phyloP scores from a whole-genome alignment of 2,329 filamentous ascomycete species.

The Juglanconis sp. region DNA sequence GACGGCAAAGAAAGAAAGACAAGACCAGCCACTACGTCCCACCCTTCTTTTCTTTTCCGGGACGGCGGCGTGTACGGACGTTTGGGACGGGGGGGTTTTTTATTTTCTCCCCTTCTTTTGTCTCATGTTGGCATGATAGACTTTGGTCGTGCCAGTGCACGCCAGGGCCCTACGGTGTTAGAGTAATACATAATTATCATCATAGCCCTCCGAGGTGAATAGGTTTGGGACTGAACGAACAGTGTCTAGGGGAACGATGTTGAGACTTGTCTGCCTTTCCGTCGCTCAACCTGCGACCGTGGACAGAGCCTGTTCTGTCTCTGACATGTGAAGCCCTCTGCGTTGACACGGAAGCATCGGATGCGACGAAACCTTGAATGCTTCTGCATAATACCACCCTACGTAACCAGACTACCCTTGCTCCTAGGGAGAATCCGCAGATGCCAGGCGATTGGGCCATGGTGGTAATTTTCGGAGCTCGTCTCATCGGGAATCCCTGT shows the following conservation, averaged over 20 bases:
- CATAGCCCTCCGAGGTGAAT: background rate
- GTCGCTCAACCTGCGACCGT: too few relatives aligned
- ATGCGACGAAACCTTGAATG: background rate
- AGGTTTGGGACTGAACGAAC: background rate
- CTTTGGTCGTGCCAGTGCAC: constrained; percentile 2
- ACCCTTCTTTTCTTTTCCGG: background rate
- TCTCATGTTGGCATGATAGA: constrained; percentile 16
- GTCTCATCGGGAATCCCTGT: too few relatives aligned
- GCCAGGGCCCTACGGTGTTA: constrained; percentile 4
- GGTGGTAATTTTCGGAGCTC: too few relatives aligned
- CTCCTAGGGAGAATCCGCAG: background rate
- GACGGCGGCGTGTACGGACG: background rate
- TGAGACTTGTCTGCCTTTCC: too few relatives aligned
- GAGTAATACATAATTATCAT: constrained; percentile 17
- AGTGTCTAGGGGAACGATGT: too few relatives aligned
- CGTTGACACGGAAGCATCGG: background rate
- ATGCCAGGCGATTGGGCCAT: too few relatives aligned
- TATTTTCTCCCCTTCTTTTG: constrained; percentile 9
- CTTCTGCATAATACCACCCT: background rate
- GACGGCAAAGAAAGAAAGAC: constrained; percentile 1
- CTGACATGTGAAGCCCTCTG: background rate
- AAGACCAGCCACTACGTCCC: background rate
- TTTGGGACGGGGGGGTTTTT: background rate
- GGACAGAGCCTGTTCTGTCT: background rate
- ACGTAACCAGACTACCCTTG: background rate